Evolutionary conservation across 2,329 filamentous ascomycete genomes (phyloP).

Genomic region (Thelonectria blattea): DNA sequence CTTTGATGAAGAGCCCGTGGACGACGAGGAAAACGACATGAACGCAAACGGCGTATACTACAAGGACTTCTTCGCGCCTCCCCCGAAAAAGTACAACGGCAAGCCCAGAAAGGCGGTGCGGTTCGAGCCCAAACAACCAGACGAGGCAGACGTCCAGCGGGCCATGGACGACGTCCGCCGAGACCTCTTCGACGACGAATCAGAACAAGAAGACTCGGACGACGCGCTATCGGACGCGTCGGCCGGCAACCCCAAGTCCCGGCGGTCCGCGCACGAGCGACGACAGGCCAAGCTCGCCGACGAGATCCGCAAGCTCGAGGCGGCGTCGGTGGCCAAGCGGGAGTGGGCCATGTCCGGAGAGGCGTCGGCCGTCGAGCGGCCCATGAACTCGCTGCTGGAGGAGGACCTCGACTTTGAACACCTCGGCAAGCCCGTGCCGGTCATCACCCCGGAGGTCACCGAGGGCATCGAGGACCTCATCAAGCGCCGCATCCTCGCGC

Average conservation of each 20-base stretch:
- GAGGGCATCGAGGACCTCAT: slow-evolving; percentile 93
- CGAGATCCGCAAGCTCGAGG: slow-evolving; percentile 90
- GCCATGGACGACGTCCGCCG: slow-evolving; percentile 87
- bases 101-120: slow-evolving; percentile 51
- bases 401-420: slow-evolving; percentile 96
- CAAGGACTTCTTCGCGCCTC: slow-evolving; percentile 91
- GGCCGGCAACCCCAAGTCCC: slow-evolving; percentile 72
- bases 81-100: slow-evolving; percentile 70
- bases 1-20: slow-evolving; percentile 54
- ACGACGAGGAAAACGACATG: slow-evolving; percentile 63
- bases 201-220: slow-evolving; percentile 68
- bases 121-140: slow-evolving; percentile 52
- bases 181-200: slow-evolving; percentile 85
- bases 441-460: slow-evolving; percentile 89
- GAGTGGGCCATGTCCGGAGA: slow-evolving; percentile 92
- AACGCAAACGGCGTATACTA: slow-evolving; percentile 93
- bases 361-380: slow-evolving; percentile 80
- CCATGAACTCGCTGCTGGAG: slow-evolving; percentile 89
- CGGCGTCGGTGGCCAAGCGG: slow-evolving; percentile 85
- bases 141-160: slow-evolving; percentile 74
- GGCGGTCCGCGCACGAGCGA: slow-evolving; percentile 84
- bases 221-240: slow-evolving; percentile 70
- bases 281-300: slow-evolving; percentile 84
- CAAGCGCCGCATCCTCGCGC: slow-evolving; percentile 87
- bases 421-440: slow-evolving; percentile 90